Base-by-base conservation (phyloP, 768 basidiomycete genomes). In the Holtermannia corniformis region DNA sequence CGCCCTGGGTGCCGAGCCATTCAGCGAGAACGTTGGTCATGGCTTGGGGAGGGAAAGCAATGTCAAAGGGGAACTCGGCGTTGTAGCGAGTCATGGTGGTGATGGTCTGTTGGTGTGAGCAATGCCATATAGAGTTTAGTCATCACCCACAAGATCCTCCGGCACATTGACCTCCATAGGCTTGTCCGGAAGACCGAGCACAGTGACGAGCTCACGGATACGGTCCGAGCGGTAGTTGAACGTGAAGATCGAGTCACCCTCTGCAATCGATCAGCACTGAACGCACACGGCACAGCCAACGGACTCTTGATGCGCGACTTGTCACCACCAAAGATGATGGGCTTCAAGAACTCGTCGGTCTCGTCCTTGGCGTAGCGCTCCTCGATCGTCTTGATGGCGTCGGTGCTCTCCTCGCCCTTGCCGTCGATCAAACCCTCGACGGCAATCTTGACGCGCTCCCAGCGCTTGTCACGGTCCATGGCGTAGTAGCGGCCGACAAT, bases 191-290 rank as follows among this genome's bases (percentile, higher is more conserved):
- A 83, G 72, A 19, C 90, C 91, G 49, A 95, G 79, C 5, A 96
- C 81, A 24, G 79, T 75, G n/a, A 76, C 78, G 56, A 95, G 84
- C 74, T 96, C 91, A 44, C 91, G 82, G 86, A 96, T 88, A 49
- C 92, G 84, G 72, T 96, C 91, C 0, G 91, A 92, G 56, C 92
- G 84, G 73, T 96, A 95, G 77, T 96, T 96, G 82, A 93, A 96
- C 76, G 87, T 82, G 80, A 93, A 95, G 3, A 96, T 67, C 0
- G 90, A 92, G 72, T 95, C 91, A 41, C 76, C 78, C 52, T 89
- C 88, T 88, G 58, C 5, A 28, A 4, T 44, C 46, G 61, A 10
- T 51, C 48, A 50, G 43, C 28, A 21, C 22, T 32, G 32, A 20
- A 27, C 40, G 7, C 5, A 13, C 20, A 11, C 27, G 10, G 22